Conservation (phyloP, 345 rosid species). For the Erodium maritimum region DNA sequence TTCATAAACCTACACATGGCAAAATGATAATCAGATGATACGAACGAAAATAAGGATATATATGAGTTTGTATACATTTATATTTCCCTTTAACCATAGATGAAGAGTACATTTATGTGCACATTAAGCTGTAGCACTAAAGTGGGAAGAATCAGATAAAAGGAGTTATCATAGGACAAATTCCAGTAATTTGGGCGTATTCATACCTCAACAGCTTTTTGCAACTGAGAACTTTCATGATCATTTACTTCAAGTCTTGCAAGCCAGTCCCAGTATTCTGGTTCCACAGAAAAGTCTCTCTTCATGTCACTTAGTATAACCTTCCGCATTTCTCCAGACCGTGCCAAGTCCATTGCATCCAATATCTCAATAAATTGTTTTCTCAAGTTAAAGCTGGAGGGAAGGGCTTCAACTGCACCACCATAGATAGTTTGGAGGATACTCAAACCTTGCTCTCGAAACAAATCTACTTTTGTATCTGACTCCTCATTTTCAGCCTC, state of each 20-base stretch:
- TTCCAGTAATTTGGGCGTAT: not conserved
- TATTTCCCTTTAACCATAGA: not conserved
- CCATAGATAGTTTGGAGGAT: conserved; percentile 51
- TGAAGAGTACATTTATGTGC: not conserved
- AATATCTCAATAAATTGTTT: conserved; percentile 60
- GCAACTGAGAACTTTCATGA: conserved; percentile 21
- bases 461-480: conserved; percentile 35
- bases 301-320: conserved; percentile 62
- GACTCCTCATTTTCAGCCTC: conserved; percentile 29
- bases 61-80: not conserved
- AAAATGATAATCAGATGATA: not conserved
- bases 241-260: conserved; percentile 51
- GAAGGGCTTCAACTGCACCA: conserved; percentile 60
- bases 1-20: conserved; percentile 56
- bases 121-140: not conserved
- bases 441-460: conserved; percentile 49
- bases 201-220: conserved; percentile 60
- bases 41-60: not conserved
- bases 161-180: not conserved
- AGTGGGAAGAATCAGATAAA: not conserved
- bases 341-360: conserved; percentile 54
- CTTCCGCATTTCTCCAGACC: conserved; percentile 46
- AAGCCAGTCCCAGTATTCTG: conserved; percentile 88
- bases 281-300: conserved; percentile 54
- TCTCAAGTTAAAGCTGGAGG: conserved; percentile 64